Evolutionary conservation across 768 basidiomycete species (phyloP), one percentile per base, ranked within the genome.

Genomic region (Daedalea quercina): DNA sequence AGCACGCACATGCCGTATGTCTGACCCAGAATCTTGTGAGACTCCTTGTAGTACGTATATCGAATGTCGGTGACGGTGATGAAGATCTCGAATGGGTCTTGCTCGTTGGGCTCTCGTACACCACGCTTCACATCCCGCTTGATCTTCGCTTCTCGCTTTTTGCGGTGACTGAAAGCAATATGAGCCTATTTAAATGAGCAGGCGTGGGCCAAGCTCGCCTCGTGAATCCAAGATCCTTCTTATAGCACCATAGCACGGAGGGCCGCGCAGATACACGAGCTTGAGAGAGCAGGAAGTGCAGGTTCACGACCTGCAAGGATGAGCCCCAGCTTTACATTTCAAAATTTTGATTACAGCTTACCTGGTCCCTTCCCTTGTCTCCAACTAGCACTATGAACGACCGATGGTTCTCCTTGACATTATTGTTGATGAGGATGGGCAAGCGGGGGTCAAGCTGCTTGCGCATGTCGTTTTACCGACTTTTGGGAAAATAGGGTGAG

Each of bases 41-140:
- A 93, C 62, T 97, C 95, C 67, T 96, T 96, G 75, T 97, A 98
- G 73, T 97, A 94, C 84, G 90, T 93, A 74, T 99, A 99, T 52
- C 95, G 85, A 54, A 99, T 97, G 67, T 99, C 95, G 3, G 95
- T 98, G n/a, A 97, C 94, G 0, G 91, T 90, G 12, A 98, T 85
- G 65, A 99, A 99, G 41, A 98, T 91, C 72, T 99, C 96, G 67
- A 99, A 98, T 1, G 96, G 95, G 67, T 90, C 84, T 66, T 96
- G 90, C 54, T 99, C 94, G 65, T 96, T 94, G 1, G 87, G 82
- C 63, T 99, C 95, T 23, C 96, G 80, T 31, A 93, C 81, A 4
- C 95, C 95, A 12, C 92, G 82, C 69, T 96, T 98, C 26, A 96
- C 85, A 66, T 99, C 94, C 50, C 92, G 78, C 68, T 96, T 98